phyloP scores from a whole-genome alignment of 1,139 yeast genomes.

The Geotrichum bryndzae region DNA sequence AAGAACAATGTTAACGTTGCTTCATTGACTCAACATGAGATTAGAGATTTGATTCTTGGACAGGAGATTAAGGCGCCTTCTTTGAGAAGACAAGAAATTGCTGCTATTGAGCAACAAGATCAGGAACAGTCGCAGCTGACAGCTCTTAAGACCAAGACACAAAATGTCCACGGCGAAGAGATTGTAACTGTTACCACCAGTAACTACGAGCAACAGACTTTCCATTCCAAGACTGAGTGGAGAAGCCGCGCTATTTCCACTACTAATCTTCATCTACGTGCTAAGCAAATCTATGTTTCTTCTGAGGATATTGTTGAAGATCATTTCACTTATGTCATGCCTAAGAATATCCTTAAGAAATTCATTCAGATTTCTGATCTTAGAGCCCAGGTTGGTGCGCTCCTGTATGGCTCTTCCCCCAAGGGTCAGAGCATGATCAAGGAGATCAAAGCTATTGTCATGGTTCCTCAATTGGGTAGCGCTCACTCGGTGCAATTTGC shows the following conservation, averaged over 20 bases:
- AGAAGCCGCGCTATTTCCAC: constrained; percentile 79
- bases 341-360: constrained; percentile 71
- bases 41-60: constrained; percentile 88
- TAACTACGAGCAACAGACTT: constrained; percentile 77
- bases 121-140: constrained; percentile 47
- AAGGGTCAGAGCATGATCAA: constrained; percentile 63
- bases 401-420: constrained; percentile 71
- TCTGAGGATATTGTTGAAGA: constrained; percentile 52
- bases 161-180: constrained; percentile 93
- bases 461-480: constrained; percentile 87
- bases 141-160: constrained; percentile 77
- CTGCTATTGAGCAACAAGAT: constrained; percentile 63
- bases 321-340: constrained; percentile 64
- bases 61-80: constrained; percentile 92
- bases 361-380: constrained; percentile 78
- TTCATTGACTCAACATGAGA: constrained; percentile 86
- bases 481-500: constrained; percentile 62
- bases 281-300: constrained; percentile 71
- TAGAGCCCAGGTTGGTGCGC: constrained; percentile 78
- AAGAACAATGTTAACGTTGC: constrained; percentile 81
- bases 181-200: constrained; percentile 91
- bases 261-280: constrained; percentile 62
- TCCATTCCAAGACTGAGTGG: constrained; percentile 89
- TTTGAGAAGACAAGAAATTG: constrained; percentile 69
- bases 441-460: constrained; percentile 67